Conservation (phyloP, 768 basidiomycete species). For the Rhodotorula kratochvilovae region DNA sequence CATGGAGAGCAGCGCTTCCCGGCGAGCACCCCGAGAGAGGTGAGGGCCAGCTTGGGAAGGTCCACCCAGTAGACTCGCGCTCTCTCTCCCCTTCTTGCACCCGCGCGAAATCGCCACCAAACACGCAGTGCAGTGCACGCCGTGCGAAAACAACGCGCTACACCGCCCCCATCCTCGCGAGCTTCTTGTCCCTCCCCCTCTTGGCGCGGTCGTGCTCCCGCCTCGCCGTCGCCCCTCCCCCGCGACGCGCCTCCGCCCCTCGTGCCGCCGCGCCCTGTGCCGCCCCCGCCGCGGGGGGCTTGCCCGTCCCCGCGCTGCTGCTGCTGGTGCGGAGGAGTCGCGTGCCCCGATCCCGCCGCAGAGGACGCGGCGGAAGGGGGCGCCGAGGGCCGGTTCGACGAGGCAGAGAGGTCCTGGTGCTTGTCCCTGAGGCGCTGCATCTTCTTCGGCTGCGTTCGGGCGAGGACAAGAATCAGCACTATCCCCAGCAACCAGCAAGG, state of each 20-base stretch:
- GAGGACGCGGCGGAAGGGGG: neutral
- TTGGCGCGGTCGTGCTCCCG: conserved; percentile 48
- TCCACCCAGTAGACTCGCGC: too few relatives aligned
- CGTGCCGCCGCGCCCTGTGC: conserved; percentile 39
- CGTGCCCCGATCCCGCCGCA: neutral
- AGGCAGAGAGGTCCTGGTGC: conserved; percentile 64
- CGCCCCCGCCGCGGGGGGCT: conserved; percentile 52
- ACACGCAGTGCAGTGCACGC: too few relatives aligned
- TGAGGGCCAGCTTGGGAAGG: too few relatives aligned
- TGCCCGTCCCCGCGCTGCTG: conserved; percentile 36
- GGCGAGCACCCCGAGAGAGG: too few relatives aligned
- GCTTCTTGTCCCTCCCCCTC: conserved; percentile 83
- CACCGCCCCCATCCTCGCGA: conserved; percentile 53
- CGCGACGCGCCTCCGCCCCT: neutral
- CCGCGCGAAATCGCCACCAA: too few relatives aligned
- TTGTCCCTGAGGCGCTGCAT: conserved; percentile 70
- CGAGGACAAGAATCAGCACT: neutral
- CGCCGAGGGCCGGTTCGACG: conserved; percentile 19
- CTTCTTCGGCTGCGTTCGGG: conserved; percentile 54
- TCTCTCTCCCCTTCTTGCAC: too few relatives aligned
- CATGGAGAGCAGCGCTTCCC: too few relatives aligned
- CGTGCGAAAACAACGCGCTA: neutral
- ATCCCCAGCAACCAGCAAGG: too few relatives aligned
- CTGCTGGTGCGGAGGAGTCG: neutral
- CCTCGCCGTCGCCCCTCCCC: conserved; percentile 20